A percentile compares a stretch with the other conserved stretches of the same genome.
phyloP scores from a whole-genome alignment of 441 rosid species.

The Brassica hybrid region DNA sequence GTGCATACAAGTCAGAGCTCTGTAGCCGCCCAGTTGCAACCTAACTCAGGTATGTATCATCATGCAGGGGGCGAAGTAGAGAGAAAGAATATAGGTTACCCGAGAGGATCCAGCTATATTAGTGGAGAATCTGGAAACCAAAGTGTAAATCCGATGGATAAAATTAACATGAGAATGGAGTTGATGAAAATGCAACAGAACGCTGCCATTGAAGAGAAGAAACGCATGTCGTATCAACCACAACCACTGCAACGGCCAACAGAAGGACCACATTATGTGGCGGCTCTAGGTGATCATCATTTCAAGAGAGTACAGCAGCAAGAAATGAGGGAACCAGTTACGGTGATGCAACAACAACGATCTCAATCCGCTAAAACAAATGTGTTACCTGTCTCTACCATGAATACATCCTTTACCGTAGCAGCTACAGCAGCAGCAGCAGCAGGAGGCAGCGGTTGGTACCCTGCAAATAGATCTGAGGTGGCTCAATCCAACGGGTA shows the following conservation, averaged over 20 bases:
- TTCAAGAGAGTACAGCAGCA: conserved; percentile 61
- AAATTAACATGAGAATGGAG: conserved; percentile 63
- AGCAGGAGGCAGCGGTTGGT: conserved; percentile 55
- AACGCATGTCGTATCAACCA: conserved; percentile 66
- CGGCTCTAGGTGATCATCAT: conserved; percentile 62
- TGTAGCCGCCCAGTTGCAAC: conserved; percentile 50
- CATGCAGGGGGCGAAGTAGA: conserved; percentile 52
- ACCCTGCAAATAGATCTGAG: neutral
- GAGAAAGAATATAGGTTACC: conserved; percentile 67
- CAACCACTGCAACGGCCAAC: conserved; percentile 54
- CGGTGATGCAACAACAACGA: conserved; percentile 62
- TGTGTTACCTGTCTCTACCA: conserved; percentile 57
- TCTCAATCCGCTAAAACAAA: conserved; percentile 66
- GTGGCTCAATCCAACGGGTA: conserved; percentile 59
- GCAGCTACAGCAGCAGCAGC: conserved; percentile 60
- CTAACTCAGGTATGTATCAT: conserved; percentile 41
- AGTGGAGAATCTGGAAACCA: conserved; percentile 53
- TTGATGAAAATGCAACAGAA: conserved; percentile 68
- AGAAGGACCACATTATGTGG: conserved; percentile 54
- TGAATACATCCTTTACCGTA: conserved; percentile 60
- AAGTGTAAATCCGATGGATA: conserved; percentile 62
- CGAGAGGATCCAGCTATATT: conserved; percentile 48
- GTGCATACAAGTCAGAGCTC: conserved; percentile 48
- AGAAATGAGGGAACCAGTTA: conserved; percentile 71
- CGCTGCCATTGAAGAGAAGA: conserved; percentile 56